These are phyloP conservation scores for Flaveria bidentis DNA, from an alignment of 129 eudicot species.

Conservation along the genomic window DNA sequence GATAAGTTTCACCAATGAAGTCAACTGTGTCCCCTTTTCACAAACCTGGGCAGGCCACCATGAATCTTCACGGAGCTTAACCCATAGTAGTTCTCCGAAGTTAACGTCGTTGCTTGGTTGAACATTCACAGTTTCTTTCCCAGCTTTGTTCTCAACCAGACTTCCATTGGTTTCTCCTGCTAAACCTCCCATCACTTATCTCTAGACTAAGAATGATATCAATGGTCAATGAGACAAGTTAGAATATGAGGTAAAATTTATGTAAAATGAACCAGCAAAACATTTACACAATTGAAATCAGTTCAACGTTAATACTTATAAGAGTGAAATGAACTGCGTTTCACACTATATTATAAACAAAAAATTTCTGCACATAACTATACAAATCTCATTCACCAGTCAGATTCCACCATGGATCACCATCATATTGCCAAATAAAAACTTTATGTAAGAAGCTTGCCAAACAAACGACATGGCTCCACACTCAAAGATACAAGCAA, in stretches of 20 bases:
- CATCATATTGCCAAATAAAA: too few relatives aligned
- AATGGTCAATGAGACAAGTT: constrained; percentile 17
- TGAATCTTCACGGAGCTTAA: constrained; percentile 47
- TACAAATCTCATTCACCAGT: neutral
- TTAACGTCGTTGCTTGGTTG: constrained; percentile 24
- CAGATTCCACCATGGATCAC: too few relatives aligned
- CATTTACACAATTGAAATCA: neutral
- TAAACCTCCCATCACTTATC: constrained; percentile 41
- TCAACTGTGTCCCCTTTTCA: constrained; percentile 16
- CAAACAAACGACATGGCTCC: too few relatives aligned
- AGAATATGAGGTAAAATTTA: constrained; percentile 16
- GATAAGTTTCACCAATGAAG: neutral
- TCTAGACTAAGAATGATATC: constrained; percentile 17
- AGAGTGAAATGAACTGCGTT: too few relatives aligned
- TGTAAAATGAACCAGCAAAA: neutral
- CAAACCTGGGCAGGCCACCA: constrained; percentile 83
- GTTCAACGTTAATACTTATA: neutral
- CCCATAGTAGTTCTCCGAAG: constrained; percentile 57
- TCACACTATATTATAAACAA: neutral
- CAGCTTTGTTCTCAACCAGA: constrained; percentile 24
- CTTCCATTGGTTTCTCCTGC: constrained; percentile 28
- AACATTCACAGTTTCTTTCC: constrained; percentile 33
- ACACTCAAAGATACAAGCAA: too few relatives aligned
- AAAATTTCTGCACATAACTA: neutral
- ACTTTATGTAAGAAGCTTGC: too few relatives aligned